Evolutionary conservation across 495 filamentous ascomycete genomes (phyloP).

Genomic region (Cetradonia linearis): DNA sequence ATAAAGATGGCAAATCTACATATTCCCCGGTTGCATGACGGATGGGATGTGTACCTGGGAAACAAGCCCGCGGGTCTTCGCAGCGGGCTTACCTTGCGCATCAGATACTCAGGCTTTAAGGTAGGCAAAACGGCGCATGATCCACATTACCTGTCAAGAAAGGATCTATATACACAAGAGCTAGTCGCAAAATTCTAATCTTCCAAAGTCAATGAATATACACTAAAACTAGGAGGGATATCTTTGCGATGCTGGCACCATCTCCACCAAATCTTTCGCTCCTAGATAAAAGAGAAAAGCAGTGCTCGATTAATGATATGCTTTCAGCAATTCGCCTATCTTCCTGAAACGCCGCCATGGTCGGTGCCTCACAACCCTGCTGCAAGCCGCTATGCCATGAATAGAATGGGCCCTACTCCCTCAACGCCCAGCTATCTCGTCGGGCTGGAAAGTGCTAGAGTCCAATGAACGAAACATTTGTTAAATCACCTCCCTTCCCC

Average conservation of each 20-base stretch:
- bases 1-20: not conserved
- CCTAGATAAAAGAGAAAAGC: not conserved
- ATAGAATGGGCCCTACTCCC: not conserved
- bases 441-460: not conserved
- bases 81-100: not conserved
- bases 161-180: slow-evolving; percentile 5
- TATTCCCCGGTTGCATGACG: not conserved
- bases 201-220: not conserved
- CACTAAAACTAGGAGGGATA: not conserved
- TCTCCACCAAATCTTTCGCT: not conserved
- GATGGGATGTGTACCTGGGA: not conserved
- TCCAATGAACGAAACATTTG: not conserved
- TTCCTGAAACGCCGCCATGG: slow-evolving; percentile 2
- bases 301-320: not conserved
- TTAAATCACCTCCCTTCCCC: not conserved
- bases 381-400: slow-evolving; percentile 8
- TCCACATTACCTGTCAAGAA: not conserved
- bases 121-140: not conserved
- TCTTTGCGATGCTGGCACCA: slow-evolving; percentile 2
- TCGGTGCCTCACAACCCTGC: not conserved
- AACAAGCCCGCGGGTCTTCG: not conserved
- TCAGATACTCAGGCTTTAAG: not conserved
- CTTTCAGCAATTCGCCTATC: not conserved
- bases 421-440: slow-evolving; percentile 2
- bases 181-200: not conserved